Evolutionary conservation across 352 stramenopile genomes (phyloP).

Genomic region (Phytophthora niederhauseri): DNA sequence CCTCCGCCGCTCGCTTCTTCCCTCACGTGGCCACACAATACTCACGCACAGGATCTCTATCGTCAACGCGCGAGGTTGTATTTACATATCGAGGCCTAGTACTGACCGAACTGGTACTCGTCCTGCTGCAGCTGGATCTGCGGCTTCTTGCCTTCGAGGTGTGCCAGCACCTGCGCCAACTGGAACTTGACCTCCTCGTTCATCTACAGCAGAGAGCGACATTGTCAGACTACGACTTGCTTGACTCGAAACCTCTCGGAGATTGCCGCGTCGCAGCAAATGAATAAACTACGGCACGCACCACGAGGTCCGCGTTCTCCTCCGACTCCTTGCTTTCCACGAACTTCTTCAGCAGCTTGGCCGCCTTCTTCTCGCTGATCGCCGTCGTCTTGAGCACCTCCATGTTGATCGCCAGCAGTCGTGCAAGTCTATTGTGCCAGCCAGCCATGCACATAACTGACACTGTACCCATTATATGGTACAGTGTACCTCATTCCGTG

Average conservation of each 20-base stretch:
- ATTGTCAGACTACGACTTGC: neutral
- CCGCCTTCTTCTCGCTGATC: slow-evolving; percentile 66
- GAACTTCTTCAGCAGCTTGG: slow-evolving; percentile 84
- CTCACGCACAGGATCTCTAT: slow-evolving; percentile 9
- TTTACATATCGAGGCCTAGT: slow-evolving; percentile 37
- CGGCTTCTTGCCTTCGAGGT: slow-evolving; percentile 59
- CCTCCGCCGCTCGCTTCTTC: neutral
- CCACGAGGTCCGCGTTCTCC: slow-evolving; percentile 72
- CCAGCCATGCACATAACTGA: slow-evolving; percentile 2
- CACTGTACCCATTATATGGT: neutral
- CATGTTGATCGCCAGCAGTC: slow-evolving; percentile 38
- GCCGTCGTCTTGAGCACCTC: slow-evolving; percentile 68
- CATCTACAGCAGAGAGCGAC: slow-evolving; percentile 46
- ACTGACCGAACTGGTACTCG: slow-evolving; percentile 32
- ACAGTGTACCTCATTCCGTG: neutral
- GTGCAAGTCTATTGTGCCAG: slow-evolving; percentile 20
- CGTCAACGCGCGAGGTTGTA: slow-evolving; percentile 23
- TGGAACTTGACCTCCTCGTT: slow-evolving; percentile 82
- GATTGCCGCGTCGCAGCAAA: neutral
- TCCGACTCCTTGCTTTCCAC: slow-evolving; percentile 67
- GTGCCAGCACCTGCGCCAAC: slow-evolving; percentile 72
- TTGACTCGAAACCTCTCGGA: neutral
- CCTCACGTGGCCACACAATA: neutral
- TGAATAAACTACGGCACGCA: slow-evolving; percentile 24
- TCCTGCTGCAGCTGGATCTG: slow-evolving; percentile 37